These are phyloP conservation scores for Omphalea diandra DNA, from an alignment of 441 rosid species.

Conservation along the genomic window DNA sequence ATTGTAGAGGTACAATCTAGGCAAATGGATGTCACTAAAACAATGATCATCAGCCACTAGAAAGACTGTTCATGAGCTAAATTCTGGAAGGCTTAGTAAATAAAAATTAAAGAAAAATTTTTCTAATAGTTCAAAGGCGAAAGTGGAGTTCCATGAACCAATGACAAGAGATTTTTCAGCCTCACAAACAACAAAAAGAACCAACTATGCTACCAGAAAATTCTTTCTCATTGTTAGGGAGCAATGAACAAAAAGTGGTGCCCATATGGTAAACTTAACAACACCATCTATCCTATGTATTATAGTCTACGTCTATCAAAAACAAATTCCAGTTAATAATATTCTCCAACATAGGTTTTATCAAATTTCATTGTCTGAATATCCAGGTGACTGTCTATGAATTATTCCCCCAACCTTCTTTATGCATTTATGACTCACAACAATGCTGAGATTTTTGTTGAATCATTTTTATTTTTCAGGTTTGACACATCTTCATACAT, in stretches of 20 bases:
- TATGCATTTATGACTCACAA: not conserved
- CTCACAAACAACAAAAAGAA: not conserved
- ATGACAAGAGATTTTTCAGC: not conserved
- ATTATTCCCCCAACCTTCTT: not conserved
- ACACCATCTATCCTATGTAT: not conserved
- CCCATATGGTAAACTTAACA: not conserved
- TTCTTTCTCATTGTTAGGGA: not conserved
- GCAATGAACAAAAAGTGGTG: not conserved
- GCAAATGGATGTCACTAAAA: not conserved
- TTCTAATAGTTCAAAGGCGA: not conserved
- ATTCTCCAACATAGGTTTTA: not conserved
- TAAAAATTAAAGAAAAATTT: not conserved
- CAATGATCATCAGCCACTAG: not conserved
- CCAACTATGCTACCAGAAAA: not conserved
- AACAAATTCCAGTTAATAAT: not conserved
- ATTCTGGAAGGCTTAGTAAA: not conserved
- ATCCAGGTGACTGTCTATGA: not conserved
- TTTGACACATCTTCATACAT: constrained; percentile 61
- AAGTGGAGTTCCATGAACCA: not conserved
- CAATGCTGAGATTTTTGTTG: not conserved
- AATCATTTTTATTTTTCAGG: constrained; percentile 36
- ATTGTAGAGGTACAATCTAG: not conserved
- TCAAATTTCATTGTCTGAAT: not conserved
- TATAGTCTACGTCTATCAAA: not conserved
- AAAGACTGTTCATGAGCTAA: not conserved